These are phyloP conservation scores for Apiospora marii DNA, from an alignment of 2,329 filamentous ascomycete species.

Conservation along the genomic window DNA sequence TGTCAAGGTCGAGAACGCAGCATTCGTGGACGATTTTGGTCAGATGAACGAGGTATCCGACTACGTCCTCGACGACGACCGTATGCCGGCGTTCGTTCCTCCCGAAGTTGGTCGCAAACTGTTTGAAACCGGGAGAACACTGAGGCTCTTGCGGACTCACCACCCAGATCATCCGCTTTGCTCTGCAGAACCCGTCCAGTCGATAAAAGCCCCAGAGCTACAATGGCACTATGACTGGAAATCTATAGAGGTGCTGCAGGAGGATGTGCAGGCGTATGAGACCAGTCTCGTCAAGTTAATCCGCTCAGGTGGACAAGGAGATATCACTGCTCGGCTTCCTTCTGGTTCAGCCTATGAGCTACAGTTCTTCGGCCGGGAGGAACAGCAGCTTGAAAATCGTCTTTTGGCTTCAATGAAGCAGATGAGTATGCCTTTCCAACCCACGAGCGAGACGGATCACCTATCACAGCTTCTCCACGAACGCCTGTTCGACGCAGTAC, in stretches of 20 bases:
- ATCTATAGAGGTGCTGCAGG: conserved; percentile 70
- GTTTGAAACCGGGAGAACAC: conserved; percentile 81
- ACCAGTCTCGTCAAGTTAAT: conserved; percentile 48
- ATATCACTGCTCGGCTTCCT: conserved; percentile 23
- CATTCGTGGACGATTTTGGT: conserved; percentile 65
- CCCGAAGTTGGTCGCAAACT: conserved; percentile 73
- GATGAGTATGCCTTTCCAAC: conserved; percentile 47
- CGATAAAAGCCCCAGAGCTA: conserved; percentile 62
- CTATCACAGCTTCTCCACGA: conserved; percentile 51
- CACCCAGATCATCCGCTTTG: conserved; percentile 77
- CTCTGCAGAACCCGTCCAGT: conserved; percentile 54
- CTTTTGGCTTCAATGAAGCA: conserved; percentile 60
- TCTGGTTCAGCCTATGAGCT: conserved; percentile 39
- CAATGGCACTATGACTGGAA: conserved; percentile 78
- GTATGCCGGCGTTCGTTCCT: conserved; percentile 76
- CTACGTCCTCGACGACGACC: conserved; percentile 68
- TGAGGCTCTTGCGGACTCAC: conserved; percentile 74
- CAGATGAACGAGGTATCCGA: conserved; percentile 65
- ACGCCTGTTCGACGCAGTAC: conserved; percentile 45
- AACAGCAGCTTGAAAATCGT: conserved; percentile 54
- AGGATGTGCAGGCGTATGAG: conserved; percentile 63
- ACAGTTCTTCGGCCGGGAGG: conserved; percentile 58
- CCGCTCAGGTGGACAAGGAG: conserved; percentile 23
- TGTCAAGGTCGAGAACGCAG: conserved; percentile 63
- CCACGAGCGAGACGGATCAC: conserved; percentile 40